Conservation (phyloP, 441 rosid genomes). For the Melastoma candidum region DNA sequence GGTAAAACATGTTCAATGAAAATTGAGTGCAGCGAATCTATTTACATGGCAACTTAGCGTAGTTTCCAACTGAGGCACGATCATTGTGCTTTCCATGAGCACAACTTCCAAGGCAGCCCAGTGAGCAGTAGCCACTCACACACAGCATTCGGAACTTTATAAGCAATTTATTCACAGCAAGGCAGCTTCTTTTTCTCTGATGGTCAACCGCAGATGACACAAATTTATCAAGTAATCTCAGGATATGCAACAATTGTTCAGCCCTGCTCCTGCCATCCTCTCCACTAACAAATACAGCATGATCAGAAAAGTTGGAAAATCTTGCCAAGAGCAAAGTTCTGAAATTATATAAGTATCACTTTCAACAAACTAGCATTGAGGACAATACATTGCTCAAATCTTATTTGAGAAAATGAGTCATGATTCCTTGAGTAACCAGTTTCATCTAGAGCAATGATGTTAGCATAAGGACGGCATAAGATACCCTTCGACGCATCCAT, state of each 20-base stretch:
- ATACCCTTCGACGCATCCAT: no score
- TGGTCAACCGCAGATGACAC: slow-evolving; percentile 78
- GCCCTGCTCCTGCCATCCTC: slow-evolving; percentile 99
- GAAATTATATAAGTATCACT: no score
- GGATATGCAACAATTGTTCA: slow-evolving; percentile 91
- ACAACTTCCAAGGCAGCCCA: slow-evolving; percentile 94
- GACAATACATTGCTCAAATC: no score
- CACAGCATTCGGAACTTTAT: slow-evolving; percentile 88
- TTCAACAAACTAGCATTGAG: no score
- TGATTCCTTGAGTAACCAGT: no score
- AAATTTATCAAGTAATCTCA: slow-evolving; percentile 85
- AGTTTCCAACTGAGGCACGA: slow-evolving; percentile 58
- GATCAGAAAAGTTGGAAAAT: slow-evolving; percentile 20
- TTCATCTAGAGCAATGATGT: no score
- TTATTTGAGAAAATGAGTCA: no score
- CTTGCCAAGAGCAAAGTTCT: no score
- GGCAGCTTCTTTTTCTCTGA: slow-evolving; percentile 94
- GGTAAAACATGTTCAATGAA: slow-evolving; percentile 8
- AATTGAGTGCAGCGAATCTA: slow-evolving; percentile 10
- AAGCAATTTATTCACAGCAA: slow-evolving; percentile 90
- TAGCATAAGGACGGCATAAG: no score
- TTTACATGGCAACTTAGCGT: slow-evolving; percentile 87
- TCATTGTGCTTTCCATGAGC: slow-evolving; percentile 80
- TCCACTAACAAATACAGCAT: slow-evolving; percentile 48
- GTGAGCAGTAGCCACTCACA: slow-evolving; percentile 76